phyloP scores from a whole-genome alignment of 2,329 filamentous ascomycete species.

The Seiridium cupressi region DNA sequence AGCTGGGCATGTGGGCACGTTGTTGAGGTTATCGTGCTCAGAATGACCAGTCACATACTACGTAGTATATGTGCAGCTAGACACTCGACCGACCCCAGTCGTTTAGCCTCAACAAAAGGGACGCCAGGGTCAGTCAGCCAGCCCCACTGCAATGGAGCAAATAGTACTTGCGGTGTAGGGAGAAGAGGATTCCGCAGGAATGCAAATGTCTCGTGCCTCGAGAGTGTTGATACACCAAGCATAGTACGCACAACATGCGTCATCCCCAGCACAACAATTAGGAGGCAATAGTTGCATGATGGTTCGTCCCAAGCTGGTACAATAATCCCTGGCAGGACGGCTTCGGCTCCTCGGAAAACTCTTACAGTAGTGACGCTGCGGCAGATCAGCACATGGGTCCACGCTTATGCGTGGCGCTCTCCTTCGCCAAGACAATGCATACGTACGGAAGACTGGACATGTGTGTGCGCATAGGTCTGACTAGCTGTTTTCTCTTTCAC shows the following conservation, averaged over 20 bases:
- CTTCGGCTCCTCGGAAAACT: conserved; percentile 14
- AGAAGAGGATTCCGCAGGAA: no score
- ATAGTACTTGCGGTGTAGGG: background rate
- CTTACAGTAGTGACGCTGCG: conserved; percentile 8
- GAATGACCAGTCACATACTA: background rate
- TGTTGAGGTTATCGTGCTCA: background rate
- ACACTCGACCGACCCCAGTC: background rate
- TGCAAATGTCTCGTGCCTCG: no score
- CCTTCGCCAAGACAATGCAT: conserved; percentile 11
- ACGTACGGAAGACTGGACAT: background rate
- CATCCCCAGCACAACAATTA: background rate
- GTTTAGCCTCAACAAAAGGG: background rate
- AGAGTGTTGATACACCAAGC: no score
- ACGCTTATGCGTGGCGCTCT: conserved; percentile 11
- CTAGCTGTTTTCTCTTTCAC: background rate
- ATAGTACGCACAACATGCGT: no score
- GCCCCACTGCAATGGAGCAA: background rate
- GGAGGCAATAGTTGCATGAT: conserved; percentile 9
- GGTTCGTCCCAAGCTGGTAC: conserved; percentile 11
- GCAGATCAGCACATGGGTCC: conserved; percentile 11
- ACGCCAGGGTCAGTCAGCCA: no score
- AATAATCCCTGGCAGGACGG: conserved; percentile 11
- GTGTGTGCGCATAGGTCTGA: background rate
- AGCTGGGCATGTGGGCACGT: background rate
- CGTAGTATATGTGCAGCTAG: background rate